Evolutionary conservation across 306 rosid genomes (phyloP).

Genomic region (Ammopiptanthus mongolicus): DNA sequence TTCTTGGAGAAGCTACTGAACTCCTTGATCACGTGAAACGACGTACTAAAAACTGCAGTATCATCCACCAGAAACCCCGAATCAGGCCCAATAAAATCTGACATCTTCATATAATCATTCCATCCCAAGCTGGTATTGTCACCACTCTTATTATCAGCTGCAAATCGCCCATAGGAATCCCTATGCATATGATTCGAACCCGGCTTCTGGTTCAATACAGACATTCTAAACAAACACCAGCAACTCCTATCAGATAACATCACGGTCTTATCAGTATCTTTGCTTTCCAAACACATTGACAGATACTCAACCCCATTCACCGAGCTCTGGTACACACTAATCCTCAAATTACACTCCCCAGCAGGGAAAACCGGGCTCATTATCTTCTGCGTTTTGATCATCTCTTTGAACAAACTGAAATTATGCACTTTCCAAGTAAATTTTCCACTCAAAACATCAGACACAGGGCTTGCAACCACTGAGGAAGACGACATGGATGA

Average conservation of each 20-base stretch:
- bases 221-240: conserved; percentile 98
- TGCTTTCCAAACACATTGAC: conserved; percentile 98
- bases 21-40: conserved; percentile 96
- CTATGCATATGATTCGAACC: conserved; percentile 93
- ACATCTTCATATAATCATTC: conserved; percentile 99
- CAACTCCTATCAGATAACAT: conserved; percentile 92
- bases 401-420: conserved; percentile 84
- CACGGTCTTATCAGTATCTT: conserved; percentile 87
- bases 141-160: conserved; percentile 95
- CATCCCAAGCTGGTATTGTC: conserved; percentile 99
- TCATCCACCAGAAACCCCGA: conserved; percentile 79
- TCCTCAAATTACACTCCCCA: conserved; percentile 98
- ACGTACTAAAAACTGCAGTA: conserved; percentile 86
- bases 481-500: conserved; percentile 42
- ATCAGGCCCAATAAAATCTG: conserved; percentile 74
- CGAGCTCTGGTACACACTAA: conserved; percentile 95
- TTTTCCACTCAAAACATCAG: conserved; percentile 86
- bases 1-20: conserved; percentile 85
- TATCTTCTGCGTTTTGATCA: conserved; percentile 95
- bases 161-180: conserved; percentile 95
- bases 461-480: conserved; percentile 57
- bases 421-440: conserved; percentile 99
- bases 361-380: conserved; percentile 99
- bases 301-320: conserved; percentile 86
- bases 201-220: conserved; percentile 90